Conservation (phyloP, 176 grass and related monocot genomes). For the Aegilops bicornis region DNA sequence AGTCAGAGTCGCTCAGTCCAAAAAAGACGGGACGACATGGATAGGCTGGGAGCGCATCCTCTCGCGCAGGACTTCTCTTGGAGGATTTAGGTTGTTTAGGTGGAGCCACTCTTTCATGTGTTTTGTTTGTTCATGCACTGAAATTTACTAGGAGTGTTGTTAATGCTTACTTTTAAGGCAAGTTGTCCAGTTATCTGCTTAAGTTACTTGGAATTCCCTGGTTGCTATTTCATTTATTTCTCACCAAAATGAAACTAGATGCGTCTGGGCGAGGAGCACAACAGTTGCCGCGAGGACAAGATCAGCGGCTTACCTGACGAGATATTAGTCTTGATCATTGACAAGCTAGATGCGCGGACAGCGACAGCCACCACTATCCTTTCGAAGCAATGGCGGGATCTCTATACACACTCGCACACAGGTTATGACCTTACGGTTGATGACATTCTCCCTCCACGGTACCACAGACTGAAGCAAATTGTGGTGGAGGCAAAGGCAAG, state of each 20-base stretch:
- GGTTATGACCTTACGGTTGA: conserved; percentile 12
- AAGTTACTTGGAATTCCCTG: neutral
- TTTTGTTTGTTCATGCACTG: too few relatives aligned
- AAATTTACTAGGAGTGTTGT: too few relatives aligned
- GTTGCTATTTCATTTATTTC: neutral
- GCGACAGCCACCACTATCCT: neutral
- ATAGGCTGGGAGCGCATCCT: too few relatives aligned
- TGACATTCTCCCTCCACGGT: conserved; percentile 13
- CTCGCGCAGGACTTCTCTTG: too few relatives aligned
- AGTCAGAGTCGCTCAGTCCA: too few relatives aligned
- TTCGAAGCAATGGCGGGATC: conserved; percentile 11
- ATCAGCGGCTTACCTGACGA: conserved; percentile 11
- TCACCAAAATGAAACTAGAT: neutral
- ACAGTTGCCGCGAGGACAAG: too few relatives aligned
- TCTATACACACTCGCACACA: neutral
- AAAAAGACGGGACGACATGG: too few relatives aligned
- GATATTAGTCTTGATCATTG: conserved; percentile 2
- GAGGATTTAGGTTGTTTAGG: neutral
- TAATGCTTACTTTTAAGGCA: neutral
- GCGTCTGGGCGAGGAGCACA: neutral
- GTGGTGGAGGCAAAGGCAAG: neutral
- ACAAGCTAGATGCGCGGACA: neutral
- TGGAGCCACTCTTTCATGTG: neutral
- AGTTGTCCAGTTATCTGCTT: neutral
- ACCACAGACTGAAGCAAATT: conserved; percentile 12